Base-by-base conservation (phyloP, 805 yeast genomes). In the Candida ovalis region DNA sequence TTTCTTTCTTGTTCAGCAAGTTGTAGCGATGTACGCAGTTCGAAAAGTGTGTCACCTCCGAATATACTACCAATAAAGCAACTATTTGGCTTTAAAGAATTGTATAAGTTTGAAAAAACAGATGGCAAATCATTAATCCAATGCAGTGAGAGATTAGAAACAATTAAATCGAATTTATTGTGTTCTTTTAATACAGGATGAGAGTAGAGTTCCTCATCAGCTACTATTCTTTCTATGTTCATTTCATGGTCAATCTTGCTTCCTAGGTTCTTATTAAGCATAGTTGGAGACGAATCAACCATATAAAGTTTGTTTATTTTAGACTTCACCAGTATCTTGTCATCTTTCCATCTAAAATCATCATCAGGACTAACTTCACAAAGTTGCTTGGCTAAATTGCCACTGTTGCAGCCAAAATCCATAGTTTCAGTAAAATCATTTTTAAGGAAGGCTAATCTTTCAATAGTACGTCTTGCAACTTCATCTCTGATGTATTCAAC, bases 41-140 rank as follows among this genome's bases (percentile, higher is more conserved):
- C 96, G 59, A 81, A 88, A n/a, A 88, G 66, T 1, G 95, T 84
- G 60, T 88, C 96, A 10, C 91, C 92, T 19, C 92, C 94, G 55
- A 86, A 78, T 75, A 88, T 77, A 21, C 89, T 78, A 1, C 87
- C 95, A 74, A 88, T 75, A 55, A 88, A 86, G 59, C 90, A 71
- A 1, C 96, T 92, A 63, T 88, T 95, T 1, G 92, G 92, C 50
- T 78, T 79, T 33, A 88, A 70, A 23, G 86, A 73, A 4, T 67
- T 60, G 60, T 81, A 78, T 55, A 88, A 74, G 50, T 78, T 74
- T 17, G 66, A 63, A 44, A 88, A 73, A 2, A 80, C 77, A 1
- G 74, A 71, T 0, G 96, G 96, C n/a, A 88, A 73, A 57, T 88
- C 91, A 59, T 88, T 88, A 49, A 86, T 81, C 96, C 96, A 88